Evolutionary conservation across 1,284 basidiomycete species (phyloP).

Genomic region (Binderoboletus segoi): DNA sequence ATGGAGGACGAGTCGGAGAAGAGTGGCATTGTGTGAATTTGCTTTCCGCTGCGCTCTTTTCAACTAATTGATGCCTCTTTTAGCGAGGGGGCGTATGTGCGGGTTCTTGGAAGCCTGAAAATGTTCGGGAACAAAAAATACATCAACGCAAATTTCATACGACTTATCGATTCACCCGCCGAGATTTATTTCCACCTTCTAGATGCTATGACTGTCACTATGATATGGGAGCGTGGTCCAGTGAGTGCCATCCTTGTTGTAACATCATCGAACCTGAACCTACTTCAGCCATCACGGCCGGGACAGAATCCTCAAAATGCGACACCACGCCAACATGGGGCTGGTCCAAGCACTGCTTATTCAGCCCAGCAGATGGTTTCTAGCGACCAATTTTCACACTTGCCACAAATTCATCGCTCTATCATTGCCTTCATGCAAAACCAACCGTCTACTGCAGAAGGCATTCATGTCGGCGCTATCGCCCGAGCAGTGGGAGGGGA

Average conservation of each 20-base stretch:
- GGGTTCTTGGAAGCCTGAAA: constrained; percentile 91
- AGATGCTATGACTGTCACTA: constrained; percentile 51
- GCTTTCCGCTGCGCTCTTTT: neutral
- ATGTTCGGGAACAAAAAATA: constrained; percentile 83
- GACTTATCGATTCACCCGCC: constrained; percentile 69
- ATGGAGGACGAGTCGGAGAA: constrained; percentile 54
- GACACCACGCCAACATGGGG: constrained; percentile 15
- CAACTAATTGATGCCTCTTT: neutral
- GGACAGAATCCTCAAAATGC: constrained; percentile 26
- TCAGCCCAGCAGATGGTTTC: constrained; percentile 28
- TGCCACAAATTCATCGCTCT: constrained; percentile 62
- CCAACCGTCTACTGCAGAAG: constrained; percentile 50
- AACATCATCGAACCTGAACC: constrained; percentile 4
- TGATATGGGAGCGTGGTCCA: constrained; percentile 52
- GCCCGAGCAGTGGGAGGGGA: constrained; percentile 49
- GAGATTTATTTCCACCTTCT: constrained; percentile 83
- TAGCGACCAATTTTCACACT: constrained; percentile 54
- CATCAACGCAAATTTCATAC: constrained; percentile 77
- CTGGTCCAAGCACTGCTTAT: constrained; percentile 29
- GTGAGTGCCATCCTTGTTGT: constrained; percentile 30
- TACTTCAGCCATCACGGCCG: constrained; percentile 29
- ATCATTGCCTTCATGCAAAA: constrained; percentile 64
- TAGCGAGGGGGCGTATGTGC: constrained; percentile 80
- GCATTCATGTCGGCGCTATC: constrained; percentile 66
- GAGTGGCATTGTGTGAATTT: constrained; percentile 45